Conservation (phyloP, 495 filamentous ascomycete genomes). For the Bathelium albidoporum region DNA sequence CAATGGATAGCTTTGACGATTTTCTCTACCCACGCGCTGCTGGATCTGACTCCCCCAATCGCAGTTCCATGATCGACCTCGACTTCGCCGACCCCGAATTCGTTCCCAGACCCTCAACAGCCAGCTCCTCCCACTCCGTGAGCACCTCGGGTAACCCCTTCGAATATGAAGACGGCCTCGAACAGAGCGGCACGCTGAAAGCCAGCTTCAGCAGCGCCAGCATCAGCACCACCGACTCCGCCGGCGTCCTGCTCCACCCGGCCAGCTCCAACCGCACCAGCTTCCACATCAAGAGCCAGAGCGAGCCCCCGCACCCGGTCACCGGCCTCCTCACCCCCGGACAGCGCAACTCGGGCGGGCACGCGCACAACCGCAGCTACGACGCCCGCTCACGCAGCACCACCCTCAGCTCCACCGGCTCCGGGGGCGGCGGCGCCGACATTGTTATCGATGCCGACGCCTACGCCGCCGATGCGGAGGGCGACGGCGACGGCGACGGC, state of each 20-base stretch:
- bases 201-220: background rate
- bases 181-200: conserved; percentile 9
- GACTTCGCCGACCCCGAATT: conserved; percentile 25
- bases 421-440: background rate
- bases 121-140: conserved; percentile 25
- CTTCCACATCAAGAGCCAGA: conserved; percentile 6
- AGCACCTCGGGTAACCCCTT: conserved; percentile 30
- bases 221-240: background rate
- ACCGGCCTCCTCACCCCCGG: conserved; percentile 1
- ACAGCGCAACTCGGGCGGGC: background rate
- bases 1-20: conserved; percentile 25
- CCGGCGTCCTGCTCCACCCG: background rate
- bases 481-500: conserved; percentile 53
- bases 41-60: conserved; percentile 21
- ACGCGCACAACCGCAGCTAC: conserved; percentile 84
- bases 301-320: conserved; percentile 4
- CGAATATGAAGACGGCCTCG: conserved; percentile 27
- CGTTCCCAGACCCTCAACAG: conserved; percentile 26
- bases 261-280: background rate
- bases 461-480: conserved; percentile 9
- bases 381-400: conserved; percentile 81
- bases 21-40: conserved; percentile 16
- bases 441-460: background rate
- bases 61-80: conserved; percentile 32
- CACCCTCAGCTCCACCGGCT: conserved; percentile 43